A percentile compares a stretch with the other conserved stretches of the same genome.
Evolutionary conservation across 2,329 filamentous ascomycete genomes (phyloP).

Genomic region (Lachnellula cervina): DNA sequence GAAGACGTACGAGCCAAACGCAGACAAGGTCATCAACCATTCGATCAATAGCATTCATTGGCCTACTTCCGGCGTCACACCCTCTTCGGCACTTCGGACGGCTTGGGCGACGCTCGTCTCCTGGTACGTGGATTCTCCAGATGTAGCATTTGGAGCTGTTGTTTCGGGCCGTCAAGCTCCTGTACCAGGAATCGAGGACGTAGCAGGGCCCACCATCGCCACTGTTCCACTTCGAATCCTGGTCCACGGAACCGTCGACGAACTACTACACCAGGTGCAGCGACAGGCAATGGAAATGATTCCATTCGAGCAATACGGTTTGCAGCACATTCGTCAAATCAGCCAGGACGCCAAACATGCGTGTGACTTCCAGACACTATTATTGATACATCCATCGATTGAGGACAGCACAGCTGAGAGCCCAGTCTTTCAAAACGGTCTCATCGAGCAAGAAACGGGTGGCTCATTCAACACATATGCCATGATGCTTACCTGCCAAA

Average conservation of each 20-base stretch:
- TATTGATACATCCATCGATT: conserved; percentile 13
- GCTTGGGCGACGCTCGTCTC: conserved; percentile 37
- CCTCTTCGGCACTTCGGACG: conserved; percentile 40
- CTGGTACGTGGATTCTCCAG: conserved; percentile 33
- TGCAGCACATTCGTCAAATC: conserved; percentile 7
- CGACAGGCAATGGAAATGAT: conserved; percentile 42
- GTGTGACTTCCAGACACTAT: conserved; percentile 13
- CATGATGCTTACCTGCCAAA: too few relatives aligned
- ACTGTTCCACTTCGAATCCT: conserved; percentile 37
- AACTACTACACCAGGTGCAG: conserved; percentile 42
- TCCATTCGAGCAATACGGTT: conserved; percentile 20
- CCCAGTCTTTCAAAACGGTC: too few relatives aligned
- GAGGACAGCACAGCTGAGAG: too few relatives aligned
- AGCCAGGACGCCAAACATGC: conserved; percentile 1
- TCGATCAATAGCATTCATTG: neutral
- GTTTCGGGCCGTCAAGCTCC: conserved; percentile 37
- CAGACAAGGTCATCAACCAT: neutral
- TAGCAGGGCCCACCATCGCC: conserved; percentile 39
- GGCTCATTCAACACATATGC: too few relatives aligned
- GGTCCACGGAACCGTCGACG: conserved; percentile 28
- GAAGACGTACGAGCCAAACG: neutral
- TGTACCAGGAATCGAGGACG: conserved; percentile 35
- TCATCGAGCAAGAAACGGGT: too few relatives aligned
- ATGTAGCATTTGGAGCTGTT: conserved; percentile 39
- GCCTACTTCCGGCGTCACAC: conserved; percentile 39